phyloP scores from a whole-genome alignment of 169 alveolate genomes.

The Plasmodium fragile region DNA sequence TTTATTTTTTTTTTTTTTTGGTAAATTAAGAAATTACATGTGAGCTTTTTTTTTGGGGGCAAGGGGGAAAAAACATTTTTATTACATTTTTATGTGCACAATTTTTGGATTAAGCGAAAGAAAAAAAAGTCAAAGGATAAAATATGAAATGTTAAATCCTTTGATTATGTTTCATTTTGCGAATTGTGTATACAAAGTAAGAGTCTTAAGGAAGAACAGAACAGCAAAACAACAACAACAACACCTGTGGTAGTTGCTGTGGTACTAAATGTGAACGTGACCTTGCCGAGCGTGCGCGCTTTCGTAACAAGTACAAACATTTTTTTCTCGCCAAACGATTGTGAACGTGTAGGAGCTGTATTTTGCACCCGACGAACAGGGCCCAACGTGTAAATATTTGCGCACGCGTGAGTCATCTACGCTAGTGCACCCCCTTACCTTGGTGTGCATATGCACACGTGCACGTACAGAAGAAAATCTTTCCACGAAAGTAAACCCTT shows the following conservation, averaged over 20 bases:
- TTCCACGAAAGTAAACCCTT: background rate
- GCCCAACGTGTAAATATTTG: background rate
- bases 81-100: background rate
- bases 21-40: background rate
- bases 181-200: background rate
- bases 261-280: background rate
- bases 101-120: background rate
- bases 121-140: background rate
- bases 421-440: background rate
- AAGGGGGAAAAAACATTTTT: background rate
- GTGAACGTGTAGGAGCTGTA: background rate
- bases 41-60: background rate
- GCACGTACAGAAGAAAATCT: background rate
- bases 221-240: background rate
- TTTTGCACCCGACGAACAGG: background rate
- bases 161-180: background rate
- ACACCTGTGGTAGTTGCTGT: background rate
- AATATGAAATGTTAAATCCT: background rate
- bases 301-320: background rate
- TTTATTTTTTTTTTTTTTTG: constrained; percentile 3
- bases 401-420: background rate
- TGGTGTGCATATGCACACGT: background rate
- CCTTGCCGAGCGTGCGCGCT: background rate
- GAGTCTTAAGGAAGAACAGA: background rate
- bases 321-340: background rate